Evolutionary conservation across 768 basidiomycete species (phyloP), one percentile per base, ranked within the genome.

Genomic region (Leccinum olivaceopallidum): DNA sequence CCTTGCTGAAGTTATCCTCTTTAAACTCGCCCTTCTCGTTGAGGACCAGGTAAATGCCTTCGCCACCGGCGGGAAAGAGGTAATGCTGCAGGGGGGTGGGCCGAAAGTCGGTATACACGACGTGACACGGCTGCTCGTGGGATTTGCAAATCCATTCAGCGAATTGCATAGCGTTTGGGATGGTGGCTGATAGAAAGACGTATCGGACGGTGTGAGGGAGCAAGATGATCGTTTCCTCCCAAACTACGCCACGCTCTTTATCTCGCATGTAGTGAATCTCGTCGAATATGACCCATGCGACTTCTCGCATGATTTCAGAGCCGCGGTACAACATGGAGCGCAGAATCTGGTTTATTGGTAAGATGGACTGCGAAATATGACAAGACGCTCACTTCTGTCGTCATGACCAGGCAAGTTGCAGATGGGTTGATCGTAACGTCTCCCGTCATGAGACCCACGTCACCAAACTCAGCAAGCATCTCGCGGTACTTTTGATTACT

Each of bases 211-310:
- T 89, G 74, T 97, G 93, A 9, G 97, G 97, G 12, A 99, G 86
- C 2, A 99, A 85, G 67, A 98, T 98, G 71, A 98, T 97, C 1
- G 95, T 95, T 74, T 97, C 95, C 76, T 99, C 96, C 97, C 97
- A 98, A 28, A 99, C 97, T 20, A 99, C 97, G 65, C 97, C 97
- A 66, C 97, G 92, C 73, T 99, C 97, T 69, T 94, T 94, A 80
- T 98, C 97, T 62, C 97, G 89, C 97, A 98, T 99, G 77, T 98
- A 99, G 72, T 99, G 97, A 62, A 99, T 97, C 77, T 99, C 97
- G 72, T 99, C 97, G 74, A 98, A 99, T 65, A 99, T 86, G 59
- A 98, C 96, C 97, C 97, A 99, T 1, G 95, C 95, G n/a, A 99
- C 96, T 79, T 99, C 97, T 59, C 97, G 92, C 91, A 98, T 95